Percentiles rank a stretch among this genome's conserved stretches.
Evolutionary conservation across 352 stramenopile genomes (phyloP).

Genomic region (Pilasporangium apinafurcum): DNA sequence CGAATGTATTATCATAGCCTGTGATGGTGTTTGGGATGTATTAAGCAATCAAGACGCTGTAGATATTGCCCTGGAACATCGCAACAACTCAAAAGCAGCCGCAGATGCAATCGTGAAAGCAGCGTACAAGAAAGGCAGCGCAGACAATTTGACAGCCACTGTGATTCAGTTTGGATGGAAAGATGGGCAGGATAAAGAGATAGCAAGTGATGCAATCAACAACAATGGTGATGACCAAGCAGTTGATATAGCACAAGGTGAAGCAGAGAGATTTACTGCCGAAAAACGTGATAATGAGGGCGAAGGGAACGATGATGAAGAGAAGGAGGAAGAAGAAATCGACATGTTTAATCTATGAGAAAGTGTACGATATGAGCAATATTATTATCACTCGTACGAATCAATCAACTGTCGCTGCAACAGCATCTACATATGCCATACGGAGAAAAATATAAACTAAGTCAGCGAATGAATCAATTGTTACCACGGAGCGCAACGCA

Average conservation of each 20-base stretch:
- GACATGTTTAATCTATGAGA: slow-evolving; percentile 47
- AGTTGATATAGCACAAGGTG: too few species aligned
- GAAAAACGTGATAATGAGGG: slow-evolving; percentile 1
- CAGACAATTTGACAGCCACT: slow-evolving; percentile 50
- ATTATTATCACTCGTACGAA: slow-evolving; percentile 5
- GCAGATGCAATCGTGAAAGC: slow-evolving; percentile 46
- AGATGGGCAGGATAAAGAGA: slow-evolving; percentile 17
- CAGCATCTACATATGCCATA: slow-evolving; percentile 1
- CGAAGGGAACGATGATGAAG: slow-evolving; percentile 5
- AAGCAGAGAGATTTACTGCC: slow-evolving; percentile 5
- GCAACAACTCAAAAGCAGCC: slow-evolving; percentile 29
- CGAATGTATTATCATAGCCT: slow-evolving; percentile 50
- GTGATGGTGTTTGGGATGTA: slow-evolving; percentile 60
- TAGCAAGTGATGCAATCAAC: slow-evolving; percentile 3
- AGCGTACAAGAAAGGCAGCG: slow-evolving; percentile 43
- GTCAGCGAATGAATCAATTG: not conserved
- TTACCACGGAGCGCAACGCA: too few species aligned
- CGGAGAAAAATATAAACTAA: not conserved
- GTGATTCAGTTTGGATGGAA: slow-evolving; percentile 48
- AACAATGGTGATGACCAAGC: not conserved
- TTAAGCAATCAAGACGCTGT: slow-evolving; percentile 55
- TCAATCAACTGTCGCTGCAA: slow-evolving; percentile 8
- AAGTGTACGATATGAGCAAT: not conserved
- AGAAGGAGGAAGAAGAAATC: slow-evolving; percentile 26
- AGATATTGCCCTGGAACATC: slow-evolving; percentile 31